Conservation (phyloP, 2,329 filamentous ascomycete species). For the Colletotrichum eleusines region DNA sequence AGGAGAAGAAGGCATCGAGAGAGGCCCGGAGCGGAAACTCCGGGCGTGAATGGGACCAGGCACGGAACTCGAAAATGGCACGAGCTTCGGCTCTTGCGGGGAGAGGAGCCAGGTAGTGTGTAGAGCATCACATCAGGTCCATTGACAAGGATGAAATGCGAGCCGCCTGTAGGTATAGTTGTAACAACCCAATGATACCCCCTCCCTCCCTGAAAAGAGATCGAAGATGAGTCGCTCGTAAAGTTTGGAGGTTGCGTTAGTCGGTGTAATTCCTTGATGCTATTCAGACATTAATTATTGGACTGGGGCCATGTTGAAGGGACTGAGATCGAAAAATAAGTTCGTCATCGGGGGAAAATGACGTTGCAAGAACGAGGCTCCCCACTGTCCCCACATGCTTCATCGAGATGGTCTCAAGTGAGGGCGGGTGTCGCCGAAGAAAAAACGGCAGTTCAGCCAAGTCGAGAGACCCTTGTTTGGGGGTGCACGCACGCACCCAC, state of each 20-base stretch:
- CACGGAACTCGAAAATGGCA: conserved; percentile 68
- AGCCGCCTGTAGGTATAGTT: conserved; percentile 23
- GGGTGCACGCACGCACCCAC: background rate
- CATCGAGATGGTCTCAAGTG: conserved; percentile 38
- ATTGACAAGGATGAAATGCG: conserved; percentile 34
- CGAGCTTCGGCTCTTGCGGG: conserved; percentile 66
- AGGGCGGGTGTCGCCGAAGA: conserved; percentile 23
- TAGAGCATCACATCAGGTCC: conserved; percentile 6
- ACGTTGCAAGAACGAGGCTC: conserved; percentile 32
- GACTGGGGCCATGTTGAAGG: conserved; percentile 26
- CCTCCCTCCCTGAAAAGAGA: conserved; percentile 5
- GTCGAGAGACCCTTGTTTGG: conserved; percentile 24
- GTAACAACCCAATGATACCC: conserved; percentile 42
- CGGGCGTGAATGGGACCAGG: conserved; percentile 71
- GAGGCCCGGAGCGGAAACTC: conserved; percentile 64
- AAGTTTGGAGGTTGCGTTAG: conserved; percentile 37
- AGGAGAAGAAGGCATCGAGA: conserved; percentile 71
- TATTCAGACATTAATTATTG: conserved; percentile 39
- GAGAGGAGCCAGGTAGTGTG: conserved; percentile 64
- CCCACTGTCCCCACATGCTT: conserved; percentile 32
- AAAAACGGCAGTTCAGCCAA: conserved; percentile 35
- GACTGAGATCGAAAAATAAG: conserved; percentile 37
- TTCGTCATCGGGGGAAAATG: conserved; percentile 37
- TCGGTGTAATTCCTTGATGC: conserved; percentile 29
- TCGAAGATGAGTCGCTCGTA: conserved; percentile 10